Conservation (phyloP, 257 asterid species). For the Scutellaria galericulata region DNA sequence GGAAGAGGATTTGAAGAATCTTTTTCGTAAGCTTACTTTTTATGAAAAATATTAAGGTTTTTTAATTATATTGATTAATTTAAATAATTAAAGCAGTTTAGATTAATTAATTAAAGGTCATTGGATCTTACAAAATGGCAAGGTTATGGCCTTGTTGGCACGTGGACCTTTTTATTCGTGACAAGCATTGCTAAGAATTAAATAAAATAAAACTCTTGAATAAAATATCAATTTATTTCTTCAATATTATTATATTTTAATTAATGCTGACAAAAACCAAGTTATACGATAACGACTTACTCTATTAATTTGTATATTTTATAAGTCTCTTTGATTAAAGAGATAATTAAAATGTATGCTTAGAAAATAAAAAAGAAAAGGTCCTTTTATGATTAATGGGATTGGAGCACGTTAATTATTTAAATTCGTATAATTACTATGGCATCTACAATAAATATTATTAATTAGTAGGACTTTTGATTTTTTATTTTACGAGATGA, state of each 20-base stretch:
- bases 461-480: too few relatives aligned
- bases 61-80: neutral
- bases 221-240: neutral
- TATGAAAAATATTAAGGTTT: too few relatives aligned
- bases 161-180: constrained; percentile 19
- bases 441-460: too few relatives aligned
- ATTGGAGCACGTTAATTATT: too few relatives aligned
- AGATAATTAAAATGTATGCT: too few relatives aligned
- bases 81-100: neutral
- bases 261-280: neutral
- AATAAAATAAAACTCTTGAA: neutral
- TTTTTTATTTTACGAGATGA: too few relatives aligned
- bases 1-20: too few relatives aligned
- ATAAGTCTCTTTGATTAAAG: neutral
- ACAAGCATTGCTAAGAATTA: neutral
- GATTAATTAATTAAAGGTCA: constrained; percentile 7
- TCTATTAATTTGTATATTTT: neutral
- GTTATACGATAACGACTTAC: neutral
- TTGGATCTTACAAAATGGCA: constrained; percentile 9
- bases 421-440: too few relatives aligned
- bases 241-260: neutral
- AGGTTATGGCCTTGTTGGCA: constrained; percentile 21
- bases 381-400: too few relatives aligned
- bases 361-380: too few relatives aligned
- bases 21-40: too few relatives aligned